phyloP scores from a whole-genome alignment of 2,329 filamentous ascomycete species.

The Cladosporium velox region DNA sequence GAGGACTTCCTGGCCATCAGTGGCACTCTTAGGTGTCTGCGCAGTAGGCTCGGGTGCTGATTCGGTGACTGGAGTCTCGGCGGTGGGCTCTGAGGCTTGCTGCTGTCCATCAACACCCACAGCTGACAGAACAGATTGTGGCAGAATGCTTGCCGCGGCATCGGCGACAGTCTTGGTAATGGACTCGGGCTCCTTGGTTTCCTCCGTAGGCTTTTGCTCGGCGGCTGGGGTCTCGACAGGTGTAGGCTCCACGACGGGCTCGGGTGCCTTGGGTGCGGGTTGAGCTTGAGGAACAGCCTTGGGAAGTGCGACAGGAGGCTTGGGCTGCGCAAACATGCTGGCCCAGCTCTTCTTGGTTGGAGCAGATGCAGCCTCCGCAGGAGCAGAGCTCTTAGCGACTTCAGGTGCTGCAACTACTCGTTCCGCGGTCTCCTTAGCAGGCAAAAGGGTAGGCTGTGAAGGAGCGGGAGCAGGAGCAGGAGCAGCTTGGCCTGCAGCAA shows the following conservation, averaged over 20 bases:
- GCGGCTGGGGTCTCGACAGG: slow-evolving; percentile 23
- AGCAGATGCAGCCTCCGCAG: slow-evolving; percentile 38
- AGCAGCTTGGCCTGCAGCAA: slow-evolving; percentile 26
- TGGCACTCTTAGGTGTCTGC: slow-evolving; percentile 15
- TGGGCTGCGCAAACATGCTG: slow-evolving; percentile 53
- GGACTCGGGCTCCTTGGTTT: slow-evolving; percentile 27
- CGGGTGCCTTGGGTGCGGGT: slow-evolving; percentile 25
- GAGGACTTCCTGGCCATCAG: slow-evolving; percentile 21
- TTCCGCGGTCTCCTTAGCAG: slow-evolving; percentile 24
- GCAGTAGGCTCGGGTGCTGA: slow-evolving; percentile 4
- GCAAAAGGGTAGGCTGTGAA: neutral
- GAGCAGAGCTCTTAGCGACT: slow-evolving; percentile 37
- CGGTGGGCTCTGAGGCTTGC: slow-evolving; percentile 25
- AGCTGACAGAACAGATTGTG: neutral
- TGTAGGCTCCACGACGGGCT: slow-evolving; percentile 13
- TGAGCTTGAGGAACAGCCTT: slow-evolving; percentile 26
- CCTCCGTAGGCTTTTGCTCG: slow-evolving; percentile 33
- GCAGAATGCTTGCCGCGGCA: neutral
- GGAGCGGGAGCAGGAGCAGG: neutral
- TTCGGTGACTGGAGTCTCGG: slow-evolving; percentile 24
- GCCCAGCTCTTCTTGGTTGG: slow-evolving; percentile 55
- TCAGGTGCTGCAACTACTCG: slow-evolving; percentile 34
- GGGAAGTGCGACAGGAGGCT: slow-evolving; percentile 48
- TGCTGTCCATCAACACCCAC: neutral
- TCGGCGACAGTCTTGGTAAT: neutral